Evolutionary conservation across 2,329 filamentous ascomycete species (phyloP), one percentile per base, ranked within the genome.

Genomic region (Fusarium tanahbumbuense): DNA sequence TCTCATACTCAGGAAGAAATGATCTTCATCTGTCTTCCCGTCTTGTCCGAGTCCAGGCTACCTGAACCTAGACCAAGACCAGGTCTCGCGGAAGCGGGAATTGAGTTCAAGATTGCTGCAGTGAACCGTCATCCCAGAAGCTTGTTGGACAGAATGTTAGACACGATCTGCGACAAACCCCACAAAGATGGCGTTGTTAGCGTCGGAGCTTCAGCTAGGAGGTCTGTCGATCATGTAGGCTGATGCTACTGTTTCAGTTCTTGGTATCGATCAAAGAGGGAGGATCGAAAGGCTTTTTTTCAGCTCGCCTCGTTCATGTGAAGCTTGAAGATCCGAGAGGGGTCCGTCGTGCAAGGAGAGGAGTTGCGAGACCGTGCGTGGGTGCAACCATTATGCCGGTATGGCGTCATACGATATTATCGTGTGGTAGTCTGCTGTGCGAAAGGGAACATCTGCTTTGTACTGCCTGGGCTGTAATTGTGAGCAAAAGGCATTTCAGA

Each of bases 111-210:
- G 2, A 13, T 30, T 20, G 10, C 8, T 28, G 10, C 5, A 8
- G 2, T 3, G 27, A 30, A 16, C 45, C n/a, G 45, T 30, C 25
- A 47, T 47, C 11, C 2, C 8, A 7, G 18, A 6, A 30, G 9
- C 13, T 47, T 6, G 6, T 5, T 23, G 40, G n/a, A 10, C n/a
- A 16, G 22, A 25, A 30, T 8, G 1, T 8, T 1, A 20, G 50
- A 59, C 56, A 7, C 8, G 50, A 45, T 59, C n/a, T 45, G 22
- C 50, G 2, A 12, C 8, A 16, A 34, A 34, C 23, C 13, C 56
- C 52, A 12, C 40, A 37, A 37, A 5, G 3, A 40, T 40, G 28
- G 37, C 47, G 22, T n/a, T 6, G 25, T 11, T 47, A 8, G n/a
- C 2, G 45, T 5, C 13, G 5, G 13, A 2, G n/a, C 12, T 18